A percentile compares a stretch with the other conserved stretches of the same genome.
Conservation (phyloP, 768 basidiomycete genomes). For the Mycena vulgaris region DNA sequence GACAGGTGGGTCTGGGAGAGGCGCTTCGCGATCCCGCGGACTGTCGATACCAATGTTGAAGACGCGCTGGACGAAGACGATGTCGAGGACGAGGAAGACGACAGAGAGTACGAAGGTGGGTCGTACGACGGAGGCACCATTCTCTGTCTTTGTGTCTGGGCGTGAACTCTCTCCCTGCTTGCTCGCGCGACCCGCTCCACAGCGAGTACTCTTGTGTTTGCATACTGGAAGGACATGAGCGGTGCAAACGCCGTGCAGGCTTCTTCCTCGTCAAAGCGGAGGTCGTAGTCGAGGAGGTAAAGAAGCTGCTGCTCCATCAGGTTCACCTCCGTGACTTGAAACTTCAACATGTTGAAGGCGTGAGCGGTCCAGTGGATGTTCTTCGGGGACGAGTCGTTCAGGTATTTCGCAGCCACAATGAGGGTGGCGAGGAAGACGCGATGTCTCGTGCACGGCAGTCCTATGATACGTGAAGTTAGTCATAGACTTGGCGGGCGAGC, state of each 20-base stretch:
- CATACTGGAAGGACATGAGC: constrained; percentile 66
- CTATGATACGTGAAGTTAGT: constrained; percentile 54
- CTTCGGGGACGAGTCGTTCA: constrained; percentile 97
- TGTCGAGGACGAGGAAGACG: constrained; percentile 51
- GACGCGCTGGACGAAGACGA: constrained; percentile 50
- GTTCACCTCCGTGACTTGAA: constrained; percentile 86
- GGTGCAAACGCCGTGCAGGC: constrained; percentile 80
- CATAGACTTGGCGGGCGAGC: neutral
- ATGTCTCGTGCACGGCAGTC: constrained; percentile 92
- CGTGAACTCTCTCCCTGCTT: constrained; percentile 58
- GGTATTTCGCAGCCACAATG: constrained; percentile 96
- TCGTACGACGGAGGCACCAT: constrained; percentile 60
- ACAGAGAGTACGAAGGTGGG: constrained; percentile 39
- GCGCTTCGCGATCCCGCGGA: constrained; percentile 73
- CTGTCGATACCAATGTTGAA: constrained; percentile 62
- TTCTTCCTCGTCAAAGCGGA: constrained; percentile 90
- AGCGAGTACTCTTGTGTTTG: constrained; percentile 66
- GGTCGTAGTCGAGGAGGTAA: constrained; percentile 91
- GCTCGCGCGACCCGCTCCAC: constrained; percentile 71
- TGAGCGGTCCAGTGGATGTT: constrained; percentile 94
- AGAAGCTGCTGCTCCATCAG: constrained; percentile 98
- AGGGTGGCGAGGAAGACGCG: constrained; percentile 96
- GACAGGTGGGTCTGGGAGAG: constrained; percentile 63
- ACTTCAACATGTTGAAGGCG: constrained; percentile 79
- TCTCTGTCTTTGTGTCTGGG: constrained; percentile 60